phyloP scores from a whole-genome alignment of 441 rosid species.

The Eutrema salsugineum region DNA sequence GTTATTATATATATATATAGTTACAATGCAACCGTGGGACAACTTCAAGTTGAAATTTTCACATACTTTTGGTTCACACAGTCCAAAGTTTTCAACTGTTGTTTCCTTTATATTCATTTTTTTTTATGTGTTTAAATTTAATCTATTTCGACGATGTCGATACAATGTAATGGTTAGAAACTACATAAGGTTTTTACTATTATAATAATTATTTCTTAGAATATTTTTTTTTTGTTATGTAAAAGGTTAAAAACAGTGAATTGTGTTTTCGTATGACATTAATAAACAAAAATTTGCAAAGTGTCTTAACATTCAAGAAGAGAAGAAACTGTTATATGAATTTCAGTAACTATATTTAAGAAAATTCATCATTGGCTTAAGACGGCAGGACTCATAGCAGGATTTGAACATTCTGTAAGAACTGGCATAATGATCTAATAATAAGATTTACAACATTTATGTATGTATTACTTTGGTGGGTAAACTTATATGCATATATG shows the following conservation, averaged over 20 bases:
- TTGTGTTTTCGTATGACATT: too few species aligned
- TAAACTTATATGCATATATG: not conserved
- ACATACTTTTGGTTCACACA: slow-evolving; percentile 11
- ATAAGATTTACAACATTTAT: not conserved
- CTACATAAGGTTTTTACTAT: not conserved
- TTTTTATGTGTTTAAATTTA: not conserved
- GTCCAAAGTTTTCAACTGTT: not conserved
- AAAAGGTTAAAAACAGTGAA: too few species aligned
- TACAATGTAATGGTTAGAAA: not conserved
- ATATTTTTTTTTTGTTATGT: too few species aligned
- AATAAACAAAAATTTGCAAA: too few species aligned
- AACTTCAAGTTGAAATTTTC: slow-evolving; percentile 22
- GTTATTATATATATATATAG: not conserved
- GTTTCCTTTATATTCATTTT: not conserved
- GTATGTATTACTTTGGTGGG: not conserved
- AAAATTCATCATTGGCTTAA: too few species aligned
- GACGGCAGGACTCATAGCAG: too few species aligned
- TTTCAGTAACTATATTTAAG: too few species aligned
- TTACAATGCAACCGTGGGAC: slow-evolving; percentile 28
- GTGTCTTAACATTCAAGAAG: too few species aligned
- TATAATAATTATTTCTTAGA: too few species aligned
- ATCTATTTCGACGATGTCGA: not conserved
- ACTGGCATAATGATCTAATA: too few species aligned
- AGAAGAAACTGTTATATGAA: too few species aligned
- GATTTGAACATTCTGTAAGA: too few species aligned